Evolutionary conservation across 306 rosid species (phyloP).

Genomic region (Vachellia pachyceras): DNA sequence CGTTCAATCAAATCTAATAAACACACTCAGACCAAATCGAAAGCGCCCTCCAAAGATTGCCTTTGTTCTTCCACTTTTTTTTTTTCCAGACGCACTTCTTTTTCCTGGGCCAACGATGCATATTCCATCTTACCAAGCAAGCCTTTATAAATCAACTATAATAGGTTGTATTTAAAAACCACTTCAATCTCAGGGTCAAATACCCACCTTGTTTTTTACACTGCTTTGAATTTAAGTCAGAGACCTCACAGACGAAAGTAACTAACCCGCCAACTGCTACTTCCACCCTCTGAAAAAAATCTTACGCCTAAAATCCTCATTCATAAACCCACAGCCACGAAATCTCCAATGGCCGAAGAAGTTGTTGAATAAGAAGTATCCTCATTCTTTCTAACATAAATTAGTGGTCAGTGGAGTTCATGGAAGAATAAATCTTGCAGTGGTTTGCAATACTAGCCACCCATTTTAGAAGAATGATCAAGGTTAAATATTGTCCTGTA

Average conservation of each 20-base stretch:
- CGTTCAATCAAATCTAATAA: conserved; percentile 29
- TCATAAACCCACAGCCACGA: background rate
- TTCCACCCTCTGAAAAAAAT: background rate
- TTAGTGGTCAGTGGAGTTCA: background rate
- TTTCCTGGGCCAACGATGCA: background rate
- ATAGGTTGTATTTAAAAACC: background rate
- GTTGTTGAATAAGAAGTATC: background rate
- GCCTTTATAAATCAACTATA: background rate
- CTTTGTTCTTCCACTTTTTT: conserved; percentile 8
- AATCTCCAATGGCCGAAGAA: background rate
- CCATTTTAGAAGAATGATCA: background rate
- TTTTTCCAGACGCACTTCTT: background rate
- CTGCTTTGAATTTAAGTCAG: background rate
- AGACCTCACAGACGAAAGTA: background rate
- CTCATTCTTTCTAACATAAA: background rate
- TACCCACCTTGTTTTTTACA: background rate
- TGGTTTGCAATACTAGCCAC: background rate
- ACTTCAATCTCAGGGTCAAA: background rate
- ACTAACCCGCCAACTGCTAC: background rate
- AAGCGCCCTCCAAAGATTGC: conserved; percentile 13
- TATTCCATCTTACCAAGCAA: background rate
- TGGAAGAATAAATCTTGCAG: background rate
- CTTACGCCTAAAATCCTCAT: background rate
- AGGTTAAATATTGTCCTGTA: background rate
- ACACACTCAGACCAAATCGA: background rate